Base-by-base conservation (phyloP, 345 rosid species). In the Dipteronia dyeriana region DNA sequence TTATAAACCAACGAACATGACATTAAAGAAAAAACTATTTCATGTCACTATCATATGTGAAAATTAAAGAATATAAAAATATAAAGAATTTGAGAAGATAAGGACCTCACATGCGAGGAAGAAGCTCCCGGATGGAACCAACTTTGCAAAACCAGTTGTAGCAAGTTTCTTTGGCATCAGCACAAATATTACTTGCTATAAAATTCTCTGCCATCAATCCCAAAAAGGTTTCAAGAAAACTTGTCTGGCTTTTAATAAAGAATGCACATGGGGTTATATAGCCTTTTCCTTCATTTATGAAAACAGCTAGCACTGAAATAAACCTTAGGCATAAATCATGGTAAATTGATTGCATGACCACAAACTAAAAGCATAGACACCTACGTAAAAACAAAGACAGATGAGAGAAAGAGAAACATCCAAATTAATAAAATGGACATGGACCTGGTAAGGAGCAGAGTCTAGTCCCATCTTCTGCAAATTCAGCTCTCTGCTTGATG, bases 101-200 rank as follows among this genome's bases (percentile, higher is more conserved):
- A 60, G 74, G 74, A 83, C 76, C 76, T 85, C 83, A 95, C 98
- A 95, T 88, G 88, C 97, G 94, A 67, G 95, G 97, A 81, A 92
- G 98, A 83, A 95, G 97, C 82, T 95, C 98, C 78, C 79, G 86
- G 64, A 92, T 84, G 25, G 97, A 88, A 78, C 97, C 90, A 73
- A 92, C 88, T 89, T 95, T 95, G 88, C 83, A 86, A 82, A 92
- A 91, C 97, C 98, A 95, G 84, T 95, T 95, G 80, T 91, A 72
- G 88, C 95, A 95, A 62, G 95, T 92, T 87, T 91, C 98, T 87
- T 88, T 95, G 57, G 98, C 97, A 84, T 89, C 95, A 20, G 76
- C 62, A 75, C 88, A 81, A 34, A 91, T 83, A 83, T 88, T 89
- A 82, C 75, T 86, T 74, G 91, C 95, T 81, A 78, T 84, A 71